Base-by-base conservation (phyloP, 768 basidiomycete genomes). In the Royoungia palumana region DNA sequence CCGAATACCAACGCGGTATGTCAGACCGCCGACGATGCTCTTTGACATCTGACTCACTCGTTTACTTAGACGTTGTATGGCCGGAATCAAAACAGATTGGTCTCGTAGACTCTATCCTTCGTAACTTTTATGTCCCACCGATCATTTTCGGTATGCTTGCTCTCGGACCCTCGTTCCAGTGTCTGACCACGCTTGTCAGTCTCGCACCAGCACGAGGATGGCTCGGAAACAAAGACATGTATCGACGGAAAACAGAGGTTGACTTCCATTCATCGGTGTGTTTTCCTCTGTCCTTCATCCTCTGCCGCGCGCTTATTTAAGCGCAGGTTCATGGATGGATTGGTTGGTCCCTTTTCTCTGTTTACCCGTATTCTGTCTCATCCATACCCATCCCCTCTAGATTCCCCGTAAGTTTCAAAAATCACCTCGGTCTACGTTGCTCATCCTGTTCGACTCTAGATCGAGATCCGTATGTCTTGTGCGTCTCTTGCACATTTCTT, bases 211-310 rank as follows among this genome's bases (percentile, higher is more conserved):
- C 58, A 64, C 28, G 77, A 82, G 0, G 86, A 89, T 56, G 88
- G 88, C 0, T 68, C 76, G 0, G 86, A 87, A 58, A 73, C 69
- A 4, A 80, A 79, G 56, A 81, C 79, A 1, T 87, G 85, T 57
- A 86, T 87, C 8, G 87, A 89, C 57, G 89, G 89, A 16, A 92
- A 92, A 59, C 89, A 92, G 61, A 70, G 89, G 21, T 63, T 89
- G 40, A 89, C 87, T 0, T 88, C 86, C 0, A 83, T 92, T 40
- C 74, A 81, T 39, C 71, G 77, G 86, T 85, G 55, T 14, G 81
- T 67, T 13, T 5, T 14, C 28, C 24, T 12, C n/a, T 9, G 30
- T 3, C 35, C 32, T 34, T 36, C 7, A 0, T 25, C 6, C 1
- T 7, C 20, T 10, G 20, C 13, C 1, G 30, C 2, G 36, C 42